Conservation (phyloP, 225 moss, liverwort and hornwort genomes). For the Antitrichia curtipendula region DNA sequence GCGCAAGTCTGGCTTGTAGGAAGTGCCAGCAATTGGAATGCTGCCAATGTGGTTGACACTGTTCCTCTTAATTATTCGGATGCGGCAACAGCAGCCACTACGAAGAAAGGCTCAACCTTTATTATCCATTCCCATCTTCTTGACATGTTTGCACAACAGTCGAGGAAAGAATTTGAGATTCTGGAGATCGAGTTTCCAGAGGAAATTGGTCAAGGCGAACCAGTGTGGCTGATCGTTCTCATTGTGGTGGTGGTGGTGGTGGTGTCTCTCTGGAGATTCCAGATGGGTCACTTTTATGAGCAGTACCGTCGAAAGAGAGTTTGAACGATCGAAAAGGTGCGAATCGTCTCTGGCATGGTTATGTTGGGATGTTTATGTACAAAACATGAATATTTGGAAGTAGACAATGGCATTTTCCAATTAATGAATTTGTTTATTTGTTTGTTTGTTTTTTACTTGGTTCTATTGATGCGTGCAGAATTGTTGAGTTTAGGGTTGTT, state of each 20-base stretch:
- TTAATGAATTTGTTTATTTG: not conserved
- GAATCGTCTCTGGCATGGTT: not conserved
- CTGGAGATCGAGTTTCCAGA: conserved; percentile 48
- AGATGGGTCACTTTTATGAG: conserved; percentile 63
- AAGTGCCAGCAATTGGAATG: conserved; percentile 41
- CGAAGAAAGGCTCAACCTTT: conserved; percentile 14
- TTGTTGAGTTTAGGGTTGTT: not conserved
- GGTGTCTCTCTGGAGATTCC: conserved; percentile 53
- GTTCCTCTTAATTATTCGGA: conserved; percentile 28
- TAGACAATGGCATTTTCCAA: not conserved
- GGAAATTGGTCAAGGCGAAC: conserved; percentile 17
- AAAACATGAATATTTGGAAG: not conserved
- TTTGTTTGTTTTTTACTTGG: not conserved
- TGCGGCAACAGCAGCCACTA: conserved; percentile 17
- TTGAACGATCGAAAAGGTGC: conserved; percentile 4
- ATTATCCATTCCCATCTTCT: conserved; percentile 7
- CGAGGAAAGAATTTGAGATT: conserved; percentile 39
- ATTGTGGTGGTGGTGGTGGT: conserved; percentile 23
- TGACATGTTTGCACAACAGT: not conserved
- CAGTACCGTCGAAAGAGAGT: conserved; percentile 32
- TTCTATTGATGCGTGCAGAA: not conserved
- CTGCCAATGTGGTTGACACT: conserved; percentile 51
- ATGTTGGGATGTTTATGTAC: not conserved
- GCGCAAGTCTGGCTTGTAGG: conserved; percentile 55
- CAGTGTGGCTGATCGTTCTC: conserved; percentile 38